Evolutionary conservation across 2,329 filamentous ascomycete species (phyloP).

Genomic region (Hypoxylon sp.): DNA sequence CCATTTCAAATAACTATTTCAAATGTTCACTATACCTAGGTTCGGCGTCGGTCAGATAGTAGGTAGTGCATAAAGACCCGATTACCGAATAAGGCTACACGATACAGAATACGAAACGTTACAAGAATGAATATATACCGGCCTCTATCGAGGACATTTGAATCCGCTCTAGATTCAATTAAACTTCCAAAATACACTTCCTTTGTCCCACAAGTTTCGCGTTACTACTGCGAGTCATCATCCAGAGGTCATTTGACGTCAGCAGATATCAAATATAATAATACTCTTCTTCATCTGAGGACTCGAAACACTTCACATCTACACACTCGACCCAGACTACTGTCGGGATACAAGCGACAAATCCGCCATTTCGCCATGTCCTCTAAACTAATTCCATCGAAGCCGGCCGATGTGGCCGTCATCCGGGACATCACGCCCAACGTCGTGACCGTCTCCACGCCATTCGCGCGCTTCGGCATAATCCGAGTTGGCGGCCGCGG

Average conservation of each 20-base stretch:
- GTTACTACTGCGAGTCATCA: conserved; percentile 8
- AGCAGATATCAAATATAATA: conserved; percentile 4
- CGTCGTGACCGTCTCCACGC: conserved; percentile 82
- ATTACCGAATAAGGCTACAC: background rate
- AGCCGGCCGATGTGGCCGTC: conserved; percentile 88
- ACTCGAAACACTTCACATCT: conserved; percentile 3
- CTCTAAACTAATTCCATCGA: conserved; percentile 73
- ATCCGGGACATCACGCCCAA: conserved; percentile 86
- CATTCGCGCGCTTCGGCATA: conserved; percentile 84
- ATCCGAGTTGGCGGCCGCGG: conserved; percentile 88
- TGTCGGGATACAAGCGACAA: conserved; percentile 10
- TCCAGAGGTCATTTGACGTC: conserved; percentile 14
- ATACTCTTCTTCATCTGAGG: background rate
- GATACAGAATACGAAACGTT: conserved; percentile 11
- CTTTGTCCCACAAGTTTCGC: conserved; percentile 26
- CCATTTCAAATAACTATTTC: conserved; percentile 2
- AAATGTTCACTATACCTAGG: conserved; percentile 15
- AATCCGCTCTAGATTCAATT: conserved; percentile 19
- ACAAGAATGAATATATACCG: conserved; percentile 35
- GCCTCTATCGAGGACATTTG: conserved; percentile 11
- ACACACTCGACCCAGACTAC: conserved; percentile 2
- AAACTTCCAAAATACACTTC: conserved; percentile 3
- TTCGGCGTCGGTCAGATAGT: conserved; percentile 13
- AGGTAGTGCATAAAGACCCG: background rate
- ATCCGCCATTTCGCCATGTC: conserved; percentile 62